Conservation (phyloP, 1,284 basidiomycete species). For the Sanghuangporus weigelae region DNA sequence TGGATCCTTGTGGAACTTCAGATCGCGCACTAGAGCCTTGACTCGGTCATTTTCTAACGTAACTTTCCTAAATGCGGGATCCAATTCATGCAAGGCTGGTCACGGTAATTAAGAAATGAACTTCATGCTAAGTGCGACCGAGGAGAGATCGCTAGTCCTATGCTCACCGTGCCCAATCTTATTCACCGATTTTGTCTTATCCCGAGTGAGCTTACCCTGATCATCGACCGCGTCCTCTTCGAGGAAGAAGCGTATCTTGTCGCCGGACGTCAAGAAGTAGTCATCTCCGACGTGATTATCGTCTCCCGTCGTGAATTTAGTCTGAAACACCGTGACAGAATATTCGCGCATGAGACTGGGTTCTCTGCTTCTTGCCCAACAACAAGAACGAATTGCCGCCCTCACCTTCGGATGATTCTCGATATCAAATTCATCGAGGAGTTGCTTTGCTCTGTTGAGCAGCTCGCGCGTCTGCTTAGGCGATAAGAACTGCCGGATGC, state of each 20-base stretch:
- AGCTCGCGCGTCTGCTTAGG: conserved; percentile 45
- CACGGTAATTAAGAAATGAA: conserved; percentile 15
- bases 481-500: conserved; percentile 11
- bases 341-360: background rate
- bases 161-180: conserved; percentile 75
- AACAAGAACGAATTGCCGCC: conserved; percentile 1
- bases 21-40: conserved; percentile 60
- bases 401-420: conserved; percentile 77
- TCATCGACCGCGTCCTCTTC: conserved; percentile 74
- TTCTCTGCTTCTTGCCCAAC: background rate
- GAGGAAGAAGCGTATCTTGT: conserved; percentile 89
- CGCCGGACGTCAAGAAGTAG: conserved; percentile 88
- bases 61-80: conserved; percentile 72
- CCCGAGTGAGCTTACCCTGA: conserved; percentile 62
- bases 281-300: conserved; percentile 83
- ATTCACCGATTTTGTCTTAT: conserved; percentile 76
- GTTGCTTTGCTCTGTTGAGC: conserved; percentile 61
- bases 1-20: conserved; percentile 80
- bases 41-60: conserved; percentile 75
- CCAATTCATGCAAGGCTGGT: conserved; percentile 75
- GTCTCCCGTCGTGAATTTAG: conserved; percentile 80
- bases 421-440: conserved; percentile 73
- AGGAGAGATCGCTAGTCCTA: too few species aligned
- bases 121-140: background rate
- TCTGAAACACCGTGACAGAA: conserved; percentile 39